Evolutionary conservation across 768 basidiomycete species (phyloP), one percentile per base, ranked within the genome.

Genomic region (Inosperma sp.): DNA sequence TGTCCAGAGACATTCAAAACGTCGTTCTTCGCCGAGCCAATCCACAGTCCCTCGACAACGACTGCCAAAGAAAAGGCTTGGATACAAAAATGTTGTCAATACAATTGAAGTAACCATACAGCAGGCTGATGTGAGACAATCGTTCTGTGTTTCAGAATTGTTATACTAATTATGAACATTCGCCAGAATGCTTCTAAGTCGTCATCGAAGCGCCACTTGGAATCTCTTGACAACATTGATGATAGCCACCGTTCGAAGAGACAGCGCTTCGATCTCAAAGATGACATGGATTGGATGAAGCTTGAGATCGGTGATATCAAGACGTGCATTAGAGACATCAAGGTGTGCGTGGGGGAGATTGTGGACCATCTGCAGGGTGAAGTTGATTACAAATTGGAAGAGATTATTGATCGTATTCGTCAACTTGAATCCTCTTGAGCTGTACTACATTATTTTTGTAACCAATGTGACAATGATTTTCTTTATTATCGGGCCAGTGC

Each of bases 381-480:
- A 14, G 46, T 48, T 17, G 22, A 48, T 36, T 48, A 23, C 46
- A 48, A 25, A 5, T 48, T 48, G 33, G 31, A 36, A 3, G 46
- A 48, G 22, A 48, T 48, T 4, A 34, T 48, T 16, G 27, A 23
- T 34, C 16, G 26, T 37, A 4, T 48, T 6, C 33, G 7, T 31
- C 33, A 36, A 23, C 34, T 47, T 27, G 41, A 42, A 0, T 27
- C 29, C 16, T 42, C 39, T 41, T 23, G 22, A 2, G 23, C 5
- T 36, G n/a, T 36, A 16, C 12, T 36, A 21, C 16, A 36, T 34
- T 16, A 16, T 34, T 34, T 34, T 34, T 34, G 33, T 34, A 34
- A 4, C 9, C 3, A 34, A 34, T 34, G 33, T 34, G 17, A 34
- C 33, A 34, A 34, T 34, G 9, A 13, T 16, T n/a, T n/a, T n/a